Conservation (phyloP, 192 early-diverging fungal genomes). For the Coemansia sp. region DNA sequence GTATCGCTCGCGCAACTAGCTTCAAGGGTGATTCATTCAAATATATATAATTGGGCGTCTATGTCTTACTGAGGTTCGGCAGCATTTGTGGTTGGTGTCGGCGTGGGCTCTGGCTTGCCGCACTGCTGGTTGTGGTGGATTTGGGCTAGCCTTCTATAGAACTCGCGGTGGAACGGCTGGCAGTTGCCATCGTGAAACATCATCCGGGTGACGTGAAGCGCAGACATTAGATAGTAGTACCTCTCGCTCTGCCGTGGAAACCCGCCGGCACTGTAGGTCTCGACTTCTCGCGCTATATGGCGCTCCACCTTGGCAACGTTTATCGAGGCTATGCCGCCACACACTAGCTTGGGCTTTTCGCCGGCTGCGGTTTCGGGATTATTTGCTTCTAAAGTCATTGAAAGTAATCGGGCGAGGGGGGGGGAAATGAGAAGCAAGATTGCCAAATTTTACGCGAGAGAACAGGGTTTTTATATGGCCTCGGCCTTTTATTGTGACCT, state of each 20-base stretch:
- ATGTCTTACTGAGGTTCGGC: neutral
- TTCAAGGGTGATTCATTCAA: neutral
- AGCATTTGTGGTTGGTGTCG: neutral
- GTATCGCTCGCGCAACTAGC: constrained; percentile 16
- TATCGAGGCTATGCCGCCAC: constrained; percentile 49
- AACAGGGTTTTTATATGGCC: neutral
- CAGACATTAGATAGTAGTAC: constrained; percentile 55
- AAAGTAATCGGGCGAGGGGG: neutral
- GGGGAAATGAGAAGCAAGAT: neutral
- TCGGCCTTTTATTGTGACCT: neutral
- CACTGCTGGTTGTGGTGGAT: constrained; percentile 51
- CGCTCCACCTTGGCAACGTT: constrained; percentile 35
- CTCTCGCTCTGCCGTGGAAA: constrained; percentile 52
- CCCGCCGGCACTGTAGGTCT: constrained; percentile 43
- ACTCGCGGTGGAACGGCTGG: constrained; percentile 51
- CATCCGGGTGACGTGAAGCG: constrained; percentile 50
- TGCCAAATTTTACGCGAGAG: neutral
- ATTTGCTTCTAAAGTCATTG: constrained; percentile 7
- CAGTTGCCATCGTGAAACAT: constrained; percentile 53
- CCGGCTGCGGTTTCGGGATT: neutral
- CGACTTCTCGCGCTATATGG: constrained; percentile 44
- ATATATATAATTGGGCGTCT: neutral
- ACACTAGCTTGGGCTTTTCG: constrained; percentile 16
- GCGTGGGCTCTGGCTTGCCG: constrained; percentile 6
- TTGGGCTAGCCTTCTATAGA: constrained; percentile 47